Evolutionary conservation across 192 early-diverging fungal species (phyloP), one percentile per base, ranked within the genome.

Genomic region (Coemansia sp.): DNA sequence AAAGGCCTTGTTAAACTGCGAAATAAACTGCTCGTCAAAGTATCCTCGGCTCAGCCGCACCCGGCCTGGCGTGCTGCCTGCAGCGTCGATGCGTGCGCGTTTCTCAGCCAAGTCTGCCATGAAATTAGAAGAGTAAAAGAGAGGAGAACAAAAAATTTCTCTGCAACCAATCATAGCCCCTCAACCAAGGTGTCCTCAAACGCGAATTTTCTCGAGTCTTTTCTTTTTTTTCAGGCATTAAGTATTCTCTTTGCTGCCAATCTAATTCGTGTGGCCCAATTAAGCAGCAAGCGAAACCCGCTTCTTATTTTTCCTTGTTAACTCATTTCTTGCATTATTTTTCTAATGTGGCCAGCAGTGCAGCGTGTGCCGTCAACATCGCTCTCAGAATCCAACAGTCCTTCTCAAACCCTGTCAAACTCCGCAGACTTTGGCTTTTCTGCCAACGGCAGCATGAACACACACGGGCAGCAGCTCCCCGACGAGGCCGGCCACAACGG

Each of bases 321-420:
- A 26, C 23, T 26, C 23, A 26, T 26, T 42, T 10, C n/a, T 17
- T 39, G 37, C 37, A 39, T 39, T 6, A 12, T n/a, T 6, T 39
- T 10, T 39, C 37, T 4, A 32, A 51, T 51, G 49, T 34, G 49
- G 17, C 49, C 15, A 40, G 39, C 64, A 6, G 53, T 68, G 53
- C 71, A 75, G 56, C 71, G 71, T 9, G 71, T 75, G 40, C 66
- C 71, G 4, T 68, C 61, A 14, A 62, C 47, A 23, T 6, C 51
- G 41, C 47, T 40, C 12, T 46, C 47, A 15, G 48, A 46, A 15
- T 44, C 62, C 23, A 62, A 71, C 26, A 56, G 52, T 20, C 52
- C 64, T 8, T 48, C 40, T 12, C 41, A 61, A 42, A 42, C 44
- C 16, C 18, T 11, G 46, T 4, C 26, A 28, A 30, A n/a, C 46